Evolutionary conservation across 2,329 filamentous ascomycete species (phyloP), one percentile per base, ranked within the genome.

Genomic region (Talaromyces amestolkiae): DNA sequence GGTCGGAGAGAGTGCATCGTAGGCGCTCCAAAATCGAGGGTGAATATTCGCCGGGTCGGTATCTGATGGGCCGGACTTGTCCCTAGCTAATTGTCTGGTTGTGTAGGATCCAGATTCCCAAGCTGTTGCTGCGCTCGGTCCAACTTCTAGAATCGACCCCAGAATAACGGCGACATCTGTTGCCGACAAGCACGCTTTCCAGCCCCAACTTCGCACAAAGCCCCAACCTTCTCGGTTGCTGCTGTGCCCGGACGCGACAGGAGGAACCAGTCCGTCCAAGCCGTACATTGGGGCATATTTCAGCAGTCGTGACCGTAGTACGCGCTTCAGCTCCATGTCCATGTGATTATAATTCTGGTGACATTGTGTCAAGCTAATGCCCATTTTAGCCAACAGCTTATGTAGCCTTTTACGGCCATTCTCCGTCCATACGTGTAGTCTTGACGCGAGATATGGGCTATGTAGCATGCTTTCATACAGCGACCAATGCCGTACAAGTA

Each of bases 391-490:
- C 2, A 99, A 85, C 0, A 99, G 85, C 75, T 98, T 98, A 77
- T 97, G 92, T 22, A 99, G 82, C 61, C 94, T 87, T 76, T 96
- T 96, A 62, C 91, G 85, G 3, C 95, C 95, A 60, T 86, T 86
- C 68, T 98, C 95, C 67, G 89, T 96, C 94, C 95, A 99, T 56
- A 97, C 93, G 77, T 96, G 94, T 54, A 99, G 84, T 37, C 92
- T 87, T 3, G 94, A 92, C 66, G 96, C 94, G 4, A 99, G 86
- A 73, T 97, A 98, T 0, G 94, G 93, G 0, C 93, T 97, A 76
- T 99, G 95, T 13, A 98, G 85, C 95, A 99, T 98, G 76, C 93
- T 97, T 74, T 99, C 95, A 77, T 98, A 98, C 15, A 99, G 83
- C 71, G 92, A 97, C 95, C 95, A 99, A 76, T 99, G 95, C 39